Conservation (phyloP, 257 asterid genomes). For the Jaltomata sinuosa region DNA sequence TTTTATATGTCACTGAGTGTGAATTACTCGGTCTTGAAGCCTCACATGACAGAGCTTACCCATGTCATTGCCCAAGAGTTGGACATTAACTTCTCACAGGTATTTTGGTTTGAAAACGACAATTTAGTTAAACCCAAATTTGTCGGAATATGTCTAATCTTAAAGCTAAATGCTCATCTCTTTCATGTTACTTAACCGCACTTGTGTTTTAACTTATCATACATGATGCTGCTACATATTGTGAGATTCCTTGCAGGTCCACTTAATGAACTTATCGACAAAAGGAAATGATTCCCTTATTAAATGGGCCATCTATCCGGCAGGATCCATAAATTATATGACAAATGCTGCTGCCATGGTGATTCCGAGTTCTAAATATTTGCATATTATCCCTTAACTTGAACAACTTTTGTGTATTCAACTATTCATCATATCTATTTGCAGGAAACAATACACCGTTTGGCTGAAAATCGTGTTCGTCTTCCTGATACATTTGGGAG, state of each 20-base stretch:
- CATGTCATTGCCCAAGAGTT: constrained; percentile 53
- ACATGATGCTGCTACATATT: constrained; percentile 9
- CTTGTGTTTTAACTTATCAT: constrained; percentile 4
- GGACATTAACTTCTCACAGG: constrained; percentile 64
- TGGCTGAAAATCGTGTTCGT: constrained; percentile 39
- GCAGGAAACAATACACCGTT: constrained; percentile 58
- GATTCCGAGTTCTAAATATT: not conserved
- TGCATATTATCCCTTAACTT: constrained; percentile 2
- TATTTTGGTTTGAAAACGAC: constrained; percentile 18
- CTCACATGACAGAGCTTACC: constrained; percentile 60
- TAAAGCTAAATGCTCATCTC: not conserved
- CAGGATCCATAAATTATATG: constrained; percentile 42
- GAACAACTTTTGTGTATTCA: not conserved
- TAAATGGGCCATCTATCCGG: constrained; percentile 71
- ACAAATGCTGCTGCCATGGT: constrained; percentile 69
- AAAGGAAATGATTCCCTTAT: constrained; percentile 53
- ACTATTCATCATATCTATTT: not conserved
- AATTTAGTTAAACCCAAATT: not conserved
- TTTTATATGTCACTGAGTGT: constrained; percentile 52
- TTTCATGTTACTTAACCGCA: not conserved
- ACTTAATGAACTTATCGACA: constrained; percentile 47
- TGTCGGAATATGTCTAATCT: not conserved
- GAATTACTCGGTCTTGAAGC: constrained; percentile 66
- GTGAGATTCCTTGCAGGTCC: constrained; percentile 52
- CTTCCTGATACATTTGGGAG: constrained; percentile 79